Evolutionary conservation across 2,329 filamentous ascomycete genomes (phyloP), one percentile per base, ranked within the genome.

Genomic region (Metarhizium album): DNA sequence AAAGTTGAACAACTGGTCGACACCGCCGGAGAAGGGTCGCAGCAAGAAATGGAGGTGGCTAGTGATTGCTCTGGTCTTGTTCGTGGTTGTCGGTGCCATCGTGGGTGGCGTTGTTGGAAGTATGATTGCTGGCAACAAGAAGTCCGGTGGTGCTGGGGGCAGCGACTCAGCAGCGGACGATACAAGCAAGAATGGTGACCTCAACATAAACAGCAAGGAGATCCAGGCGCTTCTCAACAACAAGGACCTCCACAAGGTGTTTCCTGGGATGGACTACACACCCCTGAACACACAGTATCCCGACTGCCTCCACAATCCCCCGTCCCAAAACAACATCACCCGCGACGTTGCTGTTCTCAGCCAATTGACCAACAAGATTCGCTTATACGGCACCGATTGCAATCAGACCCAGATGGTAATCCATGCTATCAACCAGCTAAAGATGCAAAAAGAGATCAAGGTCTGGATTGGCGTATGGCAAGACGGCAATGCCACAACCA

Each of bases 401-500:
- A 96, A 96, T 68, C 91, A 97, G 69, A 97, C 91, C 0, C 80
- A 95, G 67, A 93, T 97, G 86, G 80, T 94, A 1, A 73, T 97
- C 8, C 84, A 93, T 60, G 84, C 90, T 20, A 84, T 97, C 59
- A 75, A 87, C 52, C 77, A 77, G 47, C 75, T 97, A 13, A 75
- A 84, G 48, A 71, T 96, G 59, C 76, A 86, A 50, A 75, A 79
- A 51, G 73, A 73, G 2, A 82, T 95, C 72, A 95, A 94, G 67
- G 74, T 97, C 55, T 97, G 91, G 91, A 74, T 97, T 43, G 91
- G 91, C 16, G 90, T 97, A 3, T 96, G 90, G 88, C 84, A 95
- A 55, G 90, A 93, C 63, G 76, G 72, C 51, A 95, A 96, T 66
- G 66, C 72, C 8, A 94, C 88, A 0, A 95, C 91, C 52, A 95